These are phyloP conservation scores for Zygosaccharomyces pseudobailii DNA, from an alignment of 1,139 yeast species.

Conservation along the genomic window DNA sequence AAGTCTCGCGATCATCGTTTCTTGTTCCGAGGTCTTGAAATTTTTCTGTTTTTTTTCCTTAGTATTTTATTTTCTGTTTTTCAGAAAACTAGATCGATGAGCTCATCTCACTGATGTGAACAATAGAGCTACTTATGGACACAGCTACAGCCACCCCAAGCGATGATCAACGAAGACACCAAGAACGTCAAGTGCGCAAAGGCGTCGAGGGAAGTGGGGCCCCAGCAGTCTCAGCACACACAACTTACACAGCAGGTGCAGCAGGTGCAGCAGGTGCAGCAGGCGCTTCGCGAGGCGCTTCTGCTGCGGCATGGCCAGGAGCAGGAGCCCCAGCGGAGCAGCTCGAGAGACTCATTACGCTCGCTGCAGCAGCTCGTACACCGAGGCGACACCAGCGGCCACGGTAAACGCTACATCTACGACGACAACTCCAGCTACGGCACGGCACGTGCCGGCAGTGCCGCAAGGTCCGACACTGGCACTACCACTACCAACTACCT, in stretches of 20 bases:
- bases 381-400: conserved; percentile 5
- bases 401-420: conserved; percentile 6
- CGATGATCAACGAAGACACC: conserved; percentile 13
- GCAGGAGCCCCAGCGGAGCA: conserved; percentile 5
- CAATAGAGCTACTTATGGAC: neutral
- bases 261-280: conserved; percentile 5
- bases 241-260: neutral
- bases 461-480: neutral
- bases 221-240: neutral
- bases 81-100: conserved; percentile 1
- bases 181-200: conserved; percentile 4
- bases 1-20: neutral
- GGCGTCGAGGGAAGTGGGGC: conserved; percentile 3
- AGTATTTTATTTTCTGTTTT: neutral
- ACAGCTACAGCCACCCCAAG: neutral
- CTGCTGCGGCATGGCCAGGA: conserved; percentile 9
- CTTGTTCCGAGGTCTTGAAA: neutral
- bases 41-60: neutral
- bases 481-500: conserved; percentile 19
- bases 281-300: conserved; percentile 6
- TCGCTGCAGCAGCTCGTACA: conserved; percentile 16
- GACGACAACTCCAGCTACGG: conserved; percentile 7
- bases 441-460: neutral
- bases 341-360: conserved; percentile 22
- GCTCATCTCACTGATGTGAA: neutral